These are phyloP conservation scores for Plasmodium fragile DNA, from an alignment of 169 alveolate species.

Conservation along the genomic window DNA sequence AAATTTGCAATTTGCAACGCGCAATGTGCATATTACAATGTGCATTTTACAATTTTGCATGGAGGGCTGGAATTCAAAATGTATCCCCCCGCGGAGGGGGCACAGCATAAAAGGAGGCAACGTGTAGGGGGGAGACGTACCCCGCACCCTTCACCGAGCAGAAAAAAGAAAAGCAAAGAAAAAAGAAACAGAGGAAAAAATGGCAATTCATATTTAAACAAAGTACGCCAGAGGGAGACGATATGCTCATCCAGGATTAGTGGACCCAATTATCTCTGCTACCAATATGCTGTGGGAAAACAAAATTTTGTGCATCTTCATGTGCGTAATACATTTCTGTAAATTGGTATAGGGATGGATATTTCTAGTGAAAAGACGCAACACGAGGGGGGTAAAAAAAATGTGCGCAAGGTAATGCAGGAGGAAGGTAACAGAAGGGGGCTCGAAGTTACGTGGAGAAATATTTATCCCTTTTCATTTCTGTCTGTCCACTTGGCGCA, in stretches of 20 bases:
- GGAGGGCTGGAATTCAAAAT: not conserved
- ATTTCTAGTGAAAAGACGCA: not conserved
- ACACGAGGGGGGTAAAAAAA: not conserved
- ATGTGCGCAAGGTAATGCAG: not conserved
- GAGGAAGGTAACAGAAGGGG: not conserved
- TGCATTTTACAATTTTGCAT: not conserved
- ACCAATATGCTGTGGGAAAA: not conserved
- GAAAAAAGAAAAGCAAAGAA: too few relatives aligned
- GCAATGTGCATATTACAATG: not conserved
- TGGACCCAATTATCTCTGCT: not conserved
- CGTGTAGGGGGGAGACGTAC: not conserved
- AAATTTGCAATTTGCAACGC: not conserved
- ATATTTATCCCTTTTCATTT: not conserved
- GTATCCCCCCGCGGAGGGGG: not conserved
- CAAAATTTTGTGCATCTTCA: constrained; percentile 2
- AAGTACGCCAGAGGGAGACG: not conserved
- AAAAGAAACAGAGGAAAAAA: not conserved
- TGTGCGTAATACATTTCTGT: not conserved
- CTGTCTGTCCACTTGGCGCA: not conserved
- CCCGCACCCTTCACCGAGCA: not conserved
- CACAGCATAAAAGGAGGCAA: not conserved
- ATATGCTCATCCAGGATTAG: not conserved
- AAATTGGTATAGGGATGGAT: not conserved
- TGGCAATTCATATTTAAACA: constrained; percentile 2
- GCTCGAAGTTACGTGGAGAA: not conserved